A percentile compares a stretch with the other conserved stretches of the same genome.
phyloP scores from a whole-genome alignment of 2,329 filamentous ascomycete species.

The Curvularia verruculosa region DNA sequence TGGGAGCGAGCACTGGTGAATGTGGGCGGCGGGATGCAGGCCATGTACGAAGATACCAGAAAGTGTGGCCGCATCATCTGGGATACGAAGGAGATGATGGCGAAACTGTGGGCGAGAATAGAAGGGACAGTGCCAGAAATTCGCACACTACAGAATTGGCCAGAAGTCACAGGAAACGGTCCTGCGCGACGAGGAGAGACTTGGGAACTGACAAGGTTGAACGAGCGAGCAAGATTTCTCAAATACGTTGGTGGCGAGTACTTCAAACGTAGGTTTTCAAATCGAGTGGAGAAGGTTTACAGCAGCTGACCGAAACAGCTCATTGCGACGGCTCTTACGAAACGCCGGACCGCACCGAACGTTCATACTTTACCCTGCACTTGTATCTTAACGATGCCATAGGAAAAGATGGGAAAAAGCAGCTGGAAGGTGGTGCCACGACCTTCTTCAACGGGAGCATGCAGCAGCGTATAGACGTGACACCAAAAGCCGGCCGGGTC shows the following conservation, averaged over 20 bases:
- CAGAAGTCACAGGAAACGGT: slow-evolving; percentile 54
- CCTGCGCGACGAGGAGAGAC: slow-evolving; percentile 52
- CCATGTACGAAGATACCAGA: slow-evolving; percentile 62
- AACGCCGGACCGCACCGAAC: slow-evolving; percentile 60
- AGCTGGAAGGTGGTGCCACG: slow-evolving; percentile 61
- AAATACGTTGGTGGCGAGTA: slow-evolving; percentile 75
- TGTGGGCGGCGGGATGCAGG: slow-evolving; percentile 66
- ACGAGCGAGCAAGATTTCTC: slow-evolving; percentile 77
- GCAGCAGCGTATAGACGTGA: slow-evolving; percentile 50
- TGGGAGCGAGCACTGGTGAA: slow-evolving; percentile 76
- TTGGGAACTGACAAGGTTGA: slow-evolving; percentile 60
- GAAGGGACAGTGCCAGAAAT: slow-evolving; percentile 57
- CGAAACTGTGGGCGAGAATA: slow-evolving; percentile 67
- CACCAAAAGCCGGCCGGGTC: slow-evolving; percentile 59
- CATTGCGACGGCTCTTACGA: slow-evolving; percentile 72
- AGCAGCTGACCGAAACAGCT: slow-evolving; percentile 48
- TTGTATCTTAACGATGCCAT: slow-evolving; percentile 59
- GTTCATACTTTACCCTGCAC: slow-evolving; percentile 62
- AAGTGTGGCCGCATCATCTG: slow-evolving; percentile 80
- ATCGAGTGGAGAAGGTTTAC: neutral
- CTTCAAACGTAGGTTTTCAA: slow-evolving; percentile 60
- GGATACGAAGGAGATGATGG: slow-evolving; percentile 67
- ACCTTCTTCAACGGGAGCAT: slow-evolving; percentile 54
- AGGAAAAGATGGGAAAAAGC: slow-evolving; percentile 36
- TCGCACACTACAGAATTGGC: slow-evolving; percentile 47